A percentile compares a stretch with the other conserved stretches of the same genome.
Conservation (phyloP, 768 basidiomycete species). For the Hebeloma cylindrosporum region DNA sequence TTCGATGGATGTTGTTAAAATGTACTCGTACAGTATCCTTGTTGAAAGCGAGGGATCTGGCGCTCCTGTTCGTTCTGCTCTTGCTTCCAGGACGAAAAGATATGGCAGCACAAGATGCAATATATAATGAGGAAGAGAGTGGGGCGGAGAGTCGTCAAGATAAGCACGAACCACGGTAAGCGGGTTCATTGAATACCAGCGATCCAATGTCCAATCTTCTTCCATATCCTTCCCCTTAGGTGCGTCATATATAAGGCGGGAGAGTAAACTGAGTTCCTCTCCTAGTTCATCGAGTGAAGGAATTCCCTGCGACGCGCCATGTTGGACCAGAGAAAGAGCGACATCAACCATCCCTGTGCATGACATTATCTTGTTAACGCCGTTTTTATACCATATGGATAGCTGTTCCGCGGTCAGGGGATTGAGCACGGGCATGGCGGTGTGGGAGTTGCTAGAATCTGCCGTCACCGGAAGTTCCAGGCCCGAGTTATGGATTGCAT, state of each 20-base stretch:
- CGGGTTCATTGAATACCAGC: constrained; percentile 73
- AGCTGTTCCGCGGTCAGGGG: constrained; percentile 53
- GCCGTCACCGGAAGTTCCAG: constrained; percentile 6
- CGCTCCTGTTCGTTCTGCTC: constrained; percentile 74
- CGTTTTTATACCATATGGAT: constrained; percentile 70
- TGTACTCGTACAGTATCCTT: constrained; percentile 69
- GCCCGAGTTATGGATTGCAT: constrained; percentile 36
- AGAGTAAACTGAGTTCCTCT: constrained; percentile 88
- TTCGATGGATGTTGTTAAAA: constrained; percentile 66
- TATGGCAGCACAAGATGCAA: constrained; percentile 85
- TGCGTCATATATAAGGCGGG: constrained; percentile 84
- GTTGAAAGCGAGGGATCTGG: constrained; percentile 68
- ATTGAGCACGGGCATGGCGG: constrained; percentile 18
- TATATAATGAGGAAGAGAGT: constrained; percentile 67
- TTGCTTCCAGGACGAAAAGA: constrained; percentile 87
- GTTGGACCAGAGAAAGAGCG: constrained; percentile 78
- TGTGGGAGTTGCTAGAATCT: constrained; percentile 15
- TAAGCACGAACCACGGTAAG: constrained; percentile 71
- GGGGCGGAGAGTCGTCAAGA: constrained; percentile 66
- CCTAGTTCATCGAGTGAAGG: constrained; percentile 80
- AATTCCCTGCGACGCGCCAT: constrained; percentile 81
- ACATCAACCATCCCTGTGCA: constrained; percentile 75
- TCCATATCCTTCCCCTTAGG: constrained; percentile 42
- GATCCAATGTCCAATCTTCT: constrained; percentile 72
- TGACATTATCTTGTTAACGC: constrained; percentile 60